Evolutionary conservation across 768 basidiomycete species (phyloP).

Genomic region (Tricholomella constricta): DNA sequence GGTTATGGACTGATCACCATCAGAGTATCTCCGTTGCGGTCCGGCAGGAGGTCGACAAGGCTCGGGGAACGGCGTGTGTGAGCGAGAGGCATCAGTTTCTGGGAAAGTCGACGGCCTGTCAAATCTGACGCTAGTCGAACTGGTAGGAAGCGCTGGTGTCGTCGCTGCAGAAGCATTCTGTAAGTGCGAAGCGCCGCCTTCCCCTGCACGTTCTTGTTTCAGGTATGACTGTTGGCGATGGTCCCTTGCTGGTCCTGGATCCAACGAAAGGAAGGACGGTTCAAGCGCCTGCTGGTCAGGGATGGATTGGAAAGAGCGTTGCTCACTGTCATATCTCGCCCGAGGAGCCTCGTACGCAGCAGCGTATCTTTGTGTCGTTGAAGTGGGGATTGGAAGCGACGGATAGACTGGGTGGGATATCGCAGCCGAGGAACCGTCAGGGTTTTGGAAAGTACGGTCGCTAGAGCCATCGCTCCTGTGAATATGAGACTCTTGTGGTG

Average conservation of each 20-base stretch:
- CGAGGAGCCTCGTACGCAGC: neutral
- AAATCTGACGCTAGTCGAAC: neutral
- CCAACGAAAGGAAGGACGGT: neutral
- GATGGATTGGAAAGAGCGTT: neutral
- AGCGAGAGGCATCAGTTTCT: constrained; percentile 9
- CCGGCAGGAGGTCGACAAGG: constrained; percentile 23
- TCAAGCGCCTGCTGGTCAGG: neutral
- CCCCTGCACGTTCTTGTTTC: neutral
- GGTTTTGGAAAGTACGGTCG: neutral
- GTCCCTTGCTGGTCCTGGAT: constrained; percentile 6
- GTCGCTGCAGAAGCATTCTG: neutral
- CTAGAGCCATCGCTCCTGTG: neutral
- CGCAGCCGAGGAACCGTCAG: neutral
- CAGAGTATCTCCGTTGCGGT: constrained; percentile 41
- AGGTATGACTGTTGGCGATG: neutral
- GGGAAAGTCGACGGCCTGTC: neutral
- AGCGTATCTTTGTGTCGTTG: neutral
- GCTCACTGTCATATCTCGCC: neutral
- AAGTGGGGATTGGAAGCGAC: neutral
- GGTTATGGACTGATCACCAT: constrained; percentile 30
- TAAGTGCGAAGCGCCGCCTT: neutral
- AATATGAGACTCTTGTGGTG: neutral
- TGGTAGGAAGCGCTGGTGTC: neutral
- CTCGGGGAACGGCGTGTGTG: constrained; percentile 23
- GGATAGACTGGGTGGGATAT: neutral